Conservation (phyloP, 2,329 filamentous ascomycete genomes). For the Colletotrichum tropicicola region DNA sequence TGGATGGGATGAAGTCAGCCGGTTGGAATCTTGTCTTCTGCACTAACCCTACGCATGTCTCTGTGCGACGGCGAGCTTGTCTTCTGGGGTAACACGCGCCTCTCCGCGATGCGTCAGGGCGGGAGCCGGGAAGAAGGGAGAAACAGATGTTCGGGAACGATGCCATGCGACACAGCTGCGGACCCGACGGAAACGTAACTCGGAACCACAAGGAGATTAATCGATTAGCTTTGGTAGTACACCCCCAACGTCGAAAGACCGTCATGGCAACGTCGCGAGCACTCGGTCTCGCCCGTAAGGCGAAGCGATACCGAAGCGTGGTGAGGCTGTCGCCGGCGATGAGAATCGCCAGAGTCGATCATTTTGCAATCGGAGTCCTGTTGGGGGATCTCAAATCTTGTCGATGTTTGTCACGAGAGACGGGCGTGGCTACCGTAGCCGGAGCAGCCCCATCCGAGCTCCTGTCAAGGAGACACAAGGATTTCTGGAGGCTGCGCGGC, state of each 20-base stretch:
- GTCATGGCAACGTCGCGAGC: neutral
- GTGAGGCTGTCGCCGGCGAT: too few relatives aligned
- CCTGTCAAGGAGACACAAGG: too few relatives aligned
- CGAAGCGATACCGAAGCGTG: too few relatives aligned
- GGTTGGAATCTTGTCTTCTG: neutral
- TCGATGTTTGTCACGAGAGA: too few relatives aligned
- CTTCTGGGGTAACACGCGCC: neutral
- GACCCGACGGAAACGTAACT: neutral
- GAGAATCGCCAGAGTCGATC: too few relatives aligned
- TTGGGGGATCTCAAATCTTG: too few relatives aligned
- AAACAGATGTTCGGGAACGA: constrained; percentile 15
- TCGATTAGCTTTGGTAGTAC: neutral
- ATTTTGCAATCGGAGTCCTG: too few relatives aligned
- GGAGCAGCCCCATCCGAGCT: too few relatives aligned
- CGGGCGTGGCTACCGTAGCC: too few relatives aligned
- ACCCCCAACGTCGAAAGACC: neutral
- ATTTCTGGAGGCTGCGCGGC: too few relatives aligned
- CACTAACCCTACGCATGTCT: too few relatives aligned
- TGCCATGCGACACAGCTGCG: constrained; percentile 2
- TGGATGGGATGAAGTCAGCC: constrained; percentile 18
- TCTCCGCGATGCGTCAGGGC: neutral
- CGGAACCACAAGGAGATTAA: neutral
- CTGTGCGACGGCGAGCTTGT: neutral
- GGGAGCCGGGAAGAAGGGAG: constrained; percentile 10
- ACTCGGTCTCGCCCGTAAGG: too few relatives aligned